Evolutionary conservation across 805 yeast genomes (phyloP), one percentile per base, ranked within the genome.

Genomic region (Candida arabinofermentans): DNA sequence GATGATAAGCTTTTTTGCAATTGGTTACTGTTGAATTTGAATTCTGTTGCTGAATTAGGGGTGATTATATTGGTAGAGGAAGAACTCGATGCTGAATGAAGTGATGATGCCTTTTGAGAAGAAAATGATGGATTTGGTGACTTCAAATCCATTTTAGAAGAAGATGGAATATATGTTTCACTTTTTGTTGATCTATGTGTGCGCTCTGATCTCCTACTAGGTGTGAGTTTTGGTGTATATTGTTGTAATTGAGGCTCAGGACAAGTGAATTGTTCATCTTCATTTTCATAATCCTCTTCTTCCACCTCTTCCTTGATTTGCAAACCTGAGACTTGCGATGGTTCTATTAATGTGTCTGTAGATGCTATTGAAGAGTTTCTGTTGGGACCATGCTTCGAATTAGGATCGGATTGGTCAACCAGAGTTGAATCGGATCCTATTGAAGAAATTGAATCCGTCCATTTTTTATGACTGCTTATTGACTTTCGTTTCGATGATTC

Each of bases 321-420:
- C 21, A 42, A 39, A 13, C 48, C 36, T 32, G 41, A 39, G 8
- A 53, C 36, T 31, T 46, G 50, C 6, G 48, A 46, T 3, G 44
- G 38, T 9, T 50, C 57, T 16, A 44, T 43, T n/a, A 53, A 34
- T 8, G 57, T 53, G n/a, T 53, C 57, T 2, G 54, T 42, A 36
- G 51, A 46, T 7, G 53, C 48, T 1, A 49, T 45, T 5, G 57
- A 53, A 12, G 41, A 24, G 34, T 47, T 45, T 33, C 48, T 38
- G 2, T 36, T 40, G 16, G 33, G 27, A 7, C 24, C 7, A 12
- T 12, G 18, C 13, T 24, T 34, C 8, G 27, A 13, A 19, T 39
- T 39, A 3, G 43, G 40, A 24, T 29, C 34, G 4, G 39, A 13
- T 16, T 39, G 37, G 18, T 49, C 52, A 13, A 50, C 44, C 6